Conservation (phyloP, 2,329 filamentous ascomycete species). For the Capronia coronata region DNA sequence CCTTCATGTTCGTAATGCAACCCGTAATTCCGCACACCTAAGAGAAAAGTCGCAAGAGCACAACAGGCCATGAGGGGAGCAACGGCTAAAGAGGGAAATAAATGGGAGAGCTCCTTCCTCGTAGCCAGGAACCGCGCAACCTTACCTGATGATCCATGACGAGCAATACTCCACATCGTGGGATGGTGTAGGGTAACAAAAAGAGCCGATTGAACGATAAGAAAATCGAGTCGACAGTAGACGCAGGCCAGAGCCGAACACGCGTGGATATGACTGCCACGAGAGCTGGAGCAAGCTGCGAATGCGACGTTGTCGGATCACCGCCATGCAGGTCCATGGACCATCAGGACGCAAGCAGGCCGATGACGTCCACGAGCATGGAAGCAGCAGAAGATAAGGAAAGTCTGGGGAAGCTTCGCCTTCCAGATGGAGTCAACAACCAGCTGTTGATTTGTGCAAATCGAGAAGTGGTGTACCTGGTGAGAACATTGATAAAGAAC, state of each 20-base stretch:
- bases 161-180: slow-evolving; percentile 1
- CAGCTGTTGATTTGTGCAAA: neutral
- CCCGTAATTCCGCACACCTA: neutral
- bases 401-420: neutral
- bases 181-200: neutral
- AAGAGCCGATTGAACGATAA: slow-evolving; percentile 13
- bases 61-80: neutral
- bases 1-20: slow-evolving; percentile 17
- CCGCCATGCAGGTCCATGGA: neutral
- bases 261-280: neutral
- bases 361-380: neutral
- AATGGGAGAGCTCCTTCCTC: neutral
- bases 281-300: neutral
- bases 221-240: slow-evolving; percentile 1
- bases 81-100: neutral
- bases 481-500: neutral
- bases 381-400: neutral
- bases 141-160: neutral
- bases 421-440: too few species aligned
- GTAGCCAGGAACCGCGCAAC: neutral
- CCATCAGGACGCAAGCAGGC: neutral
- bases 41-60: neutral
- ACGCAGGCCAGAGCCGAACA: slow-evolving; percentile 5
- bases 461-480: neutral
- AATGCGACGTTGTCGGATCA: neutral